Evolutionary conservation across 345 rosid species (phyloP).

Genomic region (Sapria himalayana): DNA sequence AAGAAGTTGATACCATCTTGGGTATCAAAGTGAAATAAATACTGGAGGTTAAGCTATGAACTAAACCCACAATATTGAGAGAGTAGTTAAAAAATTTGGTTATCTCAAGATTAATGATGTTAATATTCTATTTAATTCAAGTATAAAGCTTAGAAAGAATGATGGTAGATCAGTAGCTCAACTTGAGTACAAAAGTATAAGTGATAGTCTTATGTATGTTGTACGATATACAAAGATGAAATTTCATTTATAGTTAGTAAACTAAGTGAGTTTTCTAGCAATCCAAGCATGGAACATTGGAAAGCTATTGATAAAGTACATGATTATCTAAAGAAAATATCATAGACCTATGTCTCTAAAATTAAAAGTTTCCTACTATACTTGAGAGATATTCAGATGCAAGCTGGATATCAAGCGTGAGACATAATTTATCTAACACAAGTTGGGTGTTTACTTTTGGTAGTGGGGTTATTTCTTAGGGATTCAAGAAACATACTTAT

Average conservation of each 20-base stretch:
- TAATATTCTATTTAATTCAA: background rate
- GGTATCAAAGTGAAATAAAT: background rate
- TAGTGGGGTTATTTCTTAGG: background rate
- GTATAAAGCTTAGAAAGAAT: background rate
- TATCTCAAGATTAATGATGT: background rate
- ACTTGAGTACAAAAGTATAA: background rate
- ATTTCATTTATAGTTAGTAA: background rate
- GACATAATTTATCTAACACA: background rate
- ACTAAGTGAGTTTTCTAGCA: background rate
- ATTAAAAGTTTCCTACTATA: background rate
- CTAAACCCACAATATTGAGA: background rate
- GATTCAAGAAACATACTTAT: background rate
- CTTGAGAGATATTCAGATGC: background rate
- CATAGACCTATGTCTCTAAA: background rate
- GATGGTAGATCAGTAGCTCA: background rate
- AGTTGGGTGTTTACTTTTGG: background rate
- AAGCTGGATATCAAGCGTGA: background rate
- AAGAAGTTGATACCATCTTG: constrained; percentile 6
- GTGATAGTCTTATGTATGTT: background rate
- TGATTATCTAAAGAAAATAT: background rate
- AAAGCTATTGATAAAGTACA: background rate
- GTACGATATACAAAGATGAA: background rate
- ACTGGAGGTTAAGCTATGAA: background rate
- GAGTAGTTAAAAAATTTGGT: background rate
- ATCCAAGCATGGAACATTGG: background rate